These are phyloP conservation scores for Rubus parviflorus DNA, from an alignment of 306 rosid genomes.

Conservation along the genomic window DNA sequence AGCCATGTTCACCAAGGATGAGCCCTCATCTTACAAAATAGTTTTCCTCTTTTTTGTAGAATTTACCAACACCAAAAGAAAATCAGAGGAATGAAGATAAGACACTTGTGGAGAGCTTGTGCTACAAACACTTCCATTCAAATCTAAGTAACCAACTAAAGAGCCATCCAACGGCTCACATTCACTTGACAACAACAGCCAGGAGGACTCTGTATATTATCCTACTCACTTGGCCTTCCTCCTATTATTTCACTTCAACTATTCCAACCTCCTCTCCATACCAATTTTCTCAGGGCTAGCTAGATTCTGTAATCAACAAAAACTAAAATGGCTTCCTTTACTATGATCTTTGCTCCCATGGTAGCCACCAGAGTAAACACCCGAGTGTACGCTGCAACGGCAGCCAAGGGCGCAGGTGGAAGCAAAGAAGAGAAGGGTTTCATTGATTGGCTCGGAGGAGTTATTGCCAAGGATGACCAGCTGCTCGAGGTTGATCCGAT, in stretches of 20 bases:
- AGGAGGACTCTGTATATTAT: constrained; percentile 28
- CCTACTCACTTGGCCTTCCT: constrained; percentile 19
- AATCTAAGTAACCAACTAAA: constrained; percentile 22
- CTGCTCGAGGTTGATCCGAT: constrained; percentile 71
- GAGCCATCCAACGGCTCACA: constrained; percentile 35
- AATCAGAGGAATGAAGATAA: constrained; percentile 45
- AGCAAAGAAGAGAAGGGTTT: constrained; percentile 67
- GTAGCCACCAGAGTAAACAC: constrained; percentile 35
- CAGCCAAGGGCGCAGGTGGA: constrained; percentile 55
- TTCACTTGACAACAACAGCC: constrained; percentile 19
- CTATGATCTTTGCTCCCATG: constrained; percentile 58
- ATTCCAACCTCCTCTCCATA: not conserved
- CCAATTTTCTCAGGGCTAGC: constrained; percentile 4
- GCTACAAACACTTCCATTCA: constrained; percentile 30
- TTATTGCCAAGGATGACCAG: constrained; percentile 71
- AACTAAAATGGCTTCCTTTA: constrained; percentile 61
- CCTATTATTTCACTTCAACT: constrained; percentile 6
- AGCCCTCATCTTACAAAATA: constrained; percentile 32
- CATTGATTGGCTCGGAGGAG: constrained; percentile 73
- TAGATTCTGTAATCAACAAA: not conserved
- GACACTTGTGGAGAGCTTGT: constrained; percentile 68
- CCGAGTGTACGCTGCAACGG: constrained; percentile 56
- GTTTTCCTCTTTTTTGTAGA: constrained; percentile 12
- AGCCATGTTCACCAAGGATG: constrained; percentile 36
- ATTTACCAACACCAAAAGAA: constrained; percentile 14